These are phyloP conservation scores for Sanguinoderma infundibulare DNA, from an alignment of 1,284 basidiomycete genomes.

Conservation along the genomic window DNA sequence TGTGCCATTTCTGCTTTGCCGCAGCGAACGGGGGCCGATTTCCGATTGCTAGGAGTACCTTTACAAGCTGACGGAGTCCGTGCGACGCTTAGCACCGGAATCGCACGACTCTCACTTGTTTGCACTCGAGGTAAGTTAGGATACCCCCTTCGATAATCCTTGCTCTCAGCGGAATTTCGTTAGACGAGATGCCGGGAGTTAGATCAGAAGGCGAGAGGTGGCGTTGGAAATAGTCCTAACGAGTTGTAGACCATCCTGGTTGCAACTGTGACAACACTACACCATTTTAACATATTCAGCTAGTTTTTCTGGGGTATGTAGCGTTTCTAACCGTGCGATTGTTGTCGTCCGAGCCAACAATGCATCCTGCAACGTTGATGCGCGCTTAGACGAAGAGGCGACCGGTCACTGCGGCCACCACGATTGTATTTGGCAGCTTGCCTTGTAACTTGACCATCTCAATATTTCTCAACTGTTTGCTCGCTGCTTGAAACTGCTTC, in stretches of 20 bases:
- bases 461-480: not conserved
- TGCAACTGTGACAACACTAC: too few relatives aligned
- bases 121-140: constrained; percentile 67
- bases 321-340: too few relatives aligned
- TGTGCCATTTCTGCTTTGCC: constrained; percentile 25
- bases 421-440: too few relatives aligned
- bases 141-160: constrained; percentile 8
- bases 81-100: constrained; percentile 72
- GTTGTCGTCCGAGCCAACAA: too few relatives aligned
- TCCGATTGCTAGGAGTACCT: constrained; percentile 64
- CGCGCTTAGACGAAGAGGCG: too few relatives aligned
- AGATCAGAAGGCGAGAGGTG: constrained; percentile 25
- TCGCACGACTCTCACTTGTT: constrained; percentile 80
- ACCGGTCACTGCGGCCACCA: too few relatives aligned
- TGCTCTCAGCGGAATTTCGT: not conserved
- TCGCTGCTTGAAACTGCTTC: not conserved
- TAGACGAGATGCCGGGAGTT: constrained; percentile 37
- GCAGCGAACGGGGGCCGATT: not conserved
- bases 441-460: not conserved
- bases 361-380: too few relatives aligned
- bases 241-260: not conserved
- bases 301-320: too few relatives aligned
- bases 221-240: not conserved
- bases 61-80: constrained; percentile 70
- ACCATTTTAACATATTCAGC: too few relatives aligned